These are phyloP conservation scores for Pontederia crassipes DNA, from an alignment of 176 grass and related monocot species.

Conservation along the genomic window DNA sequence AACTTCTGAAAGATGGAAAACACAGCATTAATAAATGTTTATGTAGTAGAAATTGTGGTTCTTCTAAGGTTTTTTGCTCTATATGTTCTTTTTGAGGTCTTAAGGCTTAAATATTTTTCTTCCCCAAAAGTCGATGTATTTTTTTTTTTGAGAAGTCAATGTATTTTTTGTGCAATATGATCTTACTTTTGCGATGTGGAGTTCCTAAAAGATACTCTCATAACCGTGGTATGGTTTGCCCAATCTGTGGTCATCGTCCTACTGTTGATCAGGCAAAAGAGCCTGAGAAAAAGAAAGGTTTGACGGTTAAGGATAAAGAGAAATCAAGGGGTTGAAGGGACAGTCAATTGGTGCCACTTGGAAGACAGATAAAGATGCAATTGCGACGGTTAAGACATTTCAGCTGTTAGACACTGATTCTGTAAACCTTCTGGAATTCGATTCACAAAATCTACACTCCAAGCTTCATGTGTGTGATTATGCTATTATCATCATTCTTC, in stretches of 20 bases:
- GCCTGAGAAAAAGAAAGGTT: conserved; percentile 60
- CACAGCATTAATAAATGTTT: too few relatives aligned
- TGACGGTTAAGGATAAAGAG: conserved; percentile 77
- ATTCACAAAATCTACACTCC: too few relatives aligned
- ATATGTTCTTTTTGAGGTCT: too few relatives aligned
- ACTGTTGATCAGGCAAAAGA: conserved; percentile 32
- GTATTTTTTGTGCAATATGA: too few relatives aligned
- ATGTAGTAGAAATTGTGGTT: too few relatives aligned
- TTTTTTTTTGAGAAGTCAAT: conserved; percentile 39
- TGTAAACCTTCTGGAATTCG: too few relatives aligned
- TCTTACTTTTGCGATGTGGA: conserved; percentile 44
- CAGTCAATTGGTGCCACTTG: conserved; percentile 73
- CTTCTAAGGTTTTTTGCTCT: too few relatives aligned
- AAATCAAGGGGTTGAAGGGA: conserved; percentile 83
- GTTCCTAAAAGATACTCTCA: conserved; percentile 87
- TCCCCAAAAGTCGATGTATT: not conserved
- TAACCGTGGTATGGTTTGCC: conserved; percentile 57
- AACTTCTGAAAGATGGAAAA: too few relatives aligned
- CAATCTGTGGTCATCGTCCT: conserved; percentile 55
- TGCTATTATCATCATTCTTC: too few relatives aligned
- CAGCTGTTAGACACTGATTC: too few relatives aligned
- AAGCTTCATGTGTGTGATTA: too few relatives aligned
- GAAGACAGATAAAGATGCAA: conserved; percentile 97
- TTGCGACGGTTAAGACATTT: conserved; percentile 29
- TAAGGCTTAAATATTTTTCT: not conserved